Base-by-base conservation (phyloP, 1,139 yeast species). In the Sugiyamaella novakii region DNA sequence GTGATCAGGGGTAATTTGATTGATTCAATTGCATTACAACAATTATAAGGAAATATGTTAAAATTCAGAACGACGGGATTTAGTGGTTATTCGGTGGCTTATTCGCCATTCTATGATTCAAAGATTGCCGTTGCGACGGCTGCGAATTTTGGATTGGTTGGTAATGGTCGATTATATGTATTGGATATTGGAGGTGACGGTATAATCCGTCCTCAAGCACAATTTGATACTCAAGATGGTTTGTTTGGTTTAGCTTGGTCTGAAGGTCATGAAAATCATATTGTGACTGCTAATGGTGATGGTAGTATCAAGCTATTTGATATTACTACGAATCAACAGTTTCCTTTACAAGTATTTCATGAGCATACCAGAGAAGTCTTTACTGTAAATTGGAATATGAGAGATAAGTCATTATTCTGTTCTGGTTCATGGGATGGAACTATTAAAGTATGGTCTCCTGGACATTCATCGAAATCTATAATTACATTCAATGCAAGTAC, bases 361-460 rank as follows among this genome's bases (percentile, higher is more conserved):
- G 98, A 87, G 60, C 98, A 92, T 66, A 68, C 77, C 28, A 74
- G 86, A 50, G 98, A 92, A 64, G 96, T 87, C n/a, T 87, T 88
- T 57, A 78, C 87, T 2, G 83, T 91, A 35, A 80, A 83, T 63
- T 91, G 98, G 97, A 88, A 87, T 66, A 67, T 86, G 60, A 83
- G 85, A 2, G 91, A 86, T 57, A 91, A 89, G 66, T 62, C 77
- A 1, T 73, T 74, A 24, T 87, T 91, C 66, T 81, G 84, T 34
- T 78, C 92, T 17, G 77, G 91, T 22, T 85, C 95, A 18, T 92
- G 98, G 98, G 98, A 92, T 66, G 96, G 97, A 0, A 74, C 84
- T 1, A 78, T 91, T 43, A 88, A 87, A 67, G 63, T 92, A 6
- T 80, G 84, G 84, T 69, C 82, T 0, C 92, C 95, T 0, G 69